These are phyloP conservation scores for Aspergillus sp. DNA, from an alignment of 2,329 filamentous ascomycete species.

Conservation along the genomic window DNA sequence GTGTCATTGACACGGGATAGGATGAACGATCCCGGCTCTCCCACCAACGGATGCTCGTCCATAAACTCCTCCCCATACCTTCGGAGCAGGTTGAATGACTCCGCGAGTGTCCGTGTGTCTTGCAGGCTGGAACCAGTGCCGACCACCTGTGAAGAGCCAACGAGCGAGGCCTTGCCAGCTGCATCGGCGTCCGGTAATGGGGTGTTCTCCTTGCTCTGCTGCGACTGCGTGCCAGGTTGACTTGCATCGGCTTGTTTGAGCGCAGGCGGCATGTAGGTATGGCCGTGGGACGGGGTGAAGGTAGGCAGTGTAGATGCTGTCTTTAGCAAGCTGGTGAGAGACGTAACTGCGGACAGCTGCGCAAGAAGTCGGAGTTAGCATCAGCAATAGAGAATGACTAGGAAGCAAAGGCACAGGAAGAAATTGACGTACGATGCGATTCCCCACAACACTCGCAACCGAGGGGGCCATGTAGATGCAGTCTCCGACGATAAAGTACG, in stretches of 20 bases:
- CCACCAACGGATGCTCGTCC: slow-evolving; percentile 64
- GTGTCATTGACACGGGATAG: slow-evolving; percentile 48
- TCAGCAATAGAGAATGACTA: not conserved
- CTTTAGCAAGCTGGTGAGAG: slow-evolving; percentile 57
- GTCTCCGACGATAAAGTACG: slow-evolving; percentile 63
- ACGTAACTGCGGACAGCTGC: slow-evolving; percentile 58
- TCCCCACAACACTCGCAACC: slow-evolving; percentile 59
- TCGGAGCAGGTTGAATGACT: slow-evolving; percentile 54
- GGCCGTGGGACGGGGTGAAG: slow-evolving; percentile 61
- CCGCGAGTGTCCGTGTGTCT: slow-evolving; percentile 45
- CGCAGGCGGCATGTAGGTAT: slow-evolving; percentile 58
- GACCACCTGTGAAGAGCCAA: slow-evolving; percentile 20
- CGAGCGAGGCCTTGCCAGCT: slow-evolving; percentile 30
- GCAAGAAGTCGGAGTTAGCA: not conserved
- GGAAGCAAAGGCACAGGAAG: slow-evolving; percentile 4
- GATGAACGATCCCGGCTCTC: slow-evolving; percentile 65
- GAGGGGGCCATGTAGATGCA: slow-evolving; percentile 64
- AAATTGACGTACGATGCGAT: slow-evolving; percentile 50
- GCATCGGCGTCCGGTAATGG: slow-evolving; percentile 45
- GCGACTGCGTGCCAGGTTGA: slow-evolving; percentile 36
- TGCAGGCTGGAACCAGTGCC: slow-evolving; percentile 31
- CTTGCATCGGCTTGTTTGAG: slow-evolving; percentile 42
- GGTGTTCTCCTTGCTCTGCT: slow-evolving; percentile 52
- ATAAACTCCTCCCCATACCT: slow-evolving; percentile 62
- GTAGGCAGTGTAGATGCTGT: slow-evolving; percentile 55